These are phyloP conservation scores for Penicillium sp. DNA, from an alignment of 2,329 filamentous ascomycete genomes.

Conservation along the genomic window DNA sequence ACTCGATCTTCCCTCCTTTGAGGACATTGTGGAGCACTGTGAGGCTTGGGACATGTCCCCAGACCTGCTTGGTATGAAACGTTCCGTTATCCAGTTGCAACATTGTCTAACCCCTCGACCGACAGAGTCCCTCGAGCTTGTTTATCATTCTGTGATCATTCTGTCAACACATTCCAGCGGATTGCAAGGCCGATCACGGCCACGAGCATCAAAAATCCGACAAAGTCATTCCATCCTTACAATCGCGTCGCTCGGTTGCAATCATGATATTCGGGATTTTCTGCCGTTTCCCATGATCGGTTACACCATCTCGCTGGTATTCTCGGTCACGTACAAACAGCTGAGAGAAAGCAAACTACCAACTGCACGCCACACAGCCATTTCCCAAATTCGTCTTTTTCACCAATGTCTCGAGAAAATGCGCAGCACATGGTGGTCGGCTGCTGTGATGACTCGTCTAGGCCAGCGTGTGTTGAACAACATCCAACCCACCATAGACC, in stretches of 20 bases:
- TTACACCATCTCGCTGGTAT: constrained; percentile 18
- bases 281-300: constrained; percentile 17
- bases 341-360: constrained; percentile 13
- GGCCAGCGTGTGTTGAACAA: constrained; percentile 12
- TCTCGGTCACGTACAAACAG: constrained; percentile 20
- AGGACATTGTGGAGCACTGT: constrained; percentile 5
- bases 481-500: constrained; percentile 8
- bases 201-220: constrained; percentile 8
- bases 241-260: constrained; percentile 4
- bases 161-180: constrained; percentile 15
- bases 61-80: background rate
- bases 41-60: background rate
- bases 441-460: constrained; percentile 17
- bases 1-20: constrained; percentile 2
- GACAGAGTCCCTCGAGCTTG: constrained; percentile 14
- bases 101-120: background rate
- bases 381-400: constrained; percentile 10
- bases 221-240: constrained; percentile 5
- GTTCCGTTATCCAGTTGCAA: background rate
- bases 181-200: constrained; percentile 11
- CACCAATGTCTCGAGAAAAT: constrained; percentile 13
- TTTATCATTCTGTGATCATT: constrained; percentile 17
- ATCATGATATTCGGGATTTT: constrained; percentile 2
- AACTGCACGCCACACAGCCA: constrained; percentile 12
- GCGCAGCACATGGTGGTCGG: constrained; percentile 17